Conservation (phyloP, 257 asterid genomes). For the Solanum chiquidenum region DNA sequence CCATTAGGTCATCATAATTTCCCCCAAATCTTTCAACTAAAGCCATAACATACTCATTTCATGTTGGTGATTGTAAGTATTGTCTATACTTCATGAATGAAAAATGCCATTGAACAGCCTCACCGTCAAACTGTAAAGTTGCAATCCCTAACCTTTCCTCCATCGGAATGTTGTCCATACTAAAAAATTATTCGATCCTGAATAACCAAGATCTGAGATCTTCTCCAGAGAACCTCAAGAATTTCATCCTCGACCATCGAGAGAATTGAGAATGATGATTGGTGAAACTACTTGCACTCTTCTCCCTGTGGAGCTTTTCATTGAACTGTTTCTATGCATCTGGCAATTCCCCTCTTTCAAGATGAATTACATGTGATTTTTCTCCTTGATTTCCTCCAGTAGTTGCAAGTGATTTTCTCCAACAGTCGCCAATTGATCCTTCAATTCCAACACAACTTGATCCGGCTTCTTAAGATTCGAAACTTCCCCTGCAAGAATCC, state of each 20-base stretch:
- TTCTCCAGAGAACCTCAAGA: not conserved
- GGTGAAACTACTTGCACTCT: not conserved
- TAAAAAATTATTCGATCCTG: not conserved
- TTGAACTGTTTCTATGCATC: not conserved
- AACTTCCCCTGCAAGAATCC: not conserved
- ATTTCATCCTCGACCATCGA: not conserved
- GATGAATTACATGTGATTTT: not conserved
- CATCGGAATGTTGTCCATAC: not conserved
- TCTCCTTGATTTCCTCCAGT: too few species aligned
- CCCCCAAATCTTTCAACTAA: not conserved
- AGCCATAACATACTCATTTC: not conserved
- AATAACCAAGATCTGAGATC: not conserved
- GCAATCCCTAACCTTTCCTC: not conserved
- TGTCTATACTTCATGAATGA: not conserved
- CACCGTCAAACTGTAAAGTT: not conserved
- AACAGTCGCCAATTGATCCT: too few species aligned
- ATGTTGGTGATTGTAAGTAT: not conserved
- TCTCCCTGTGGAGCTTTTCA: not conserved
- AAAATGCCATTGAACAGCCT: not conserved
- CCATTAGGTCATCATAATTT: not conserved
- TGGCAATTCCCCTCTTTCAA: fast-evolving
- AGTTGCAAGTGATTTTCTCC: too few species aligned
- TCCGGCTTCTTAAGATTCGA: too few species aligned
- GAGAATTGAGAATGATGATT: not conserved
- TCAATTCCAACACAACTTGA: too few species aligned